Conservation (phyloP, 371 early-diverging fungal genomes). For the Rhizopus microsporus region DNA sequence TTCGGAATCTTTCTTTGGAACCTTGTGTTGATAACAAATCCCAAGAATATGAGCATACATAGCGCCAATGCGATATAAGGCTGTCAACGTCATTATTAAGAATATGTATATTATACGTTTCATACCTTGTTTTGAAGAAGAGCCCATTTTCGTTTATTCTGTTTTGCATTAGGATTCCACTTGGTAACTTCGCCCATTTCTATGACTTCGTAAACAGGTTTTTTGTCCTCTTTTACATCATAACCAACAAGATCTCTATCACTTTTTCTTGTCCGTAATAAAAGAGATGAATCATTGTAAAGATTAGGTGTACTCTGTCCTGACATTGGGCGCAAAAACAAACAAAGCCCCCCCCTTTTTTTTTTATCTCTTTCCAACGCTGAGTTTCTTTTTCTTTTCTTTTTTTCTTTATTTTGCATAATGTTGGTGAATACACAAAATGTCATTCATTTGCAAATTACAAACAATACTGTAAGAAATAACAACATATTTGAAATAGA, state of each 20-base stretch:
- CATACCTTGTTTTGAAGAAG: background rate
- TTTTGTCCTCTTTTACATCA: background rate
- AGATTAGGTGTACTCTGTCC: background rate
- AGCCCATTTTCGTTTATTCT: background rate
- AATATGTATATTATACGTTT: background rate
- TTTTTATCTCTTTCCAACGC: background rate
- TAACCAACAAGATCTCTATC: background rate
- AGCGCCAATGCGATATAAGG: background rate
- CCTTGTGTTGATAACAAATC: background rate
- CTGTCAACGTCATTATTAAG: background rate
- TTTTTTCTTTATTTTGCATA: background rate
- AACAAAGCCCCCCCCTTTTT: background rate
- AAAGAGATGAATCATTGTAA: background rate
- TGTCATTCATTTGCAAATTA: slow-evolving; percentile 12
- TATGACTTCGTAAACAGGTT: background rate
- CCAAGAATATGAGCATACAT: background rate
- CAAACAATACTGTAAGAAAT: slow-evolving; percentile 17
- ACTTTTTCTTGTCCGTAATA: background rate
- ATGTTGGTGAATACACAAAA: background rate
- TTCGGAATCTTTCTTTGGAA: background rate
- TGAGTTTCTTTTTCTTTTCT: slow-evolving; percentile 2
- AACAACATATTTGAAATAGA: background rate
- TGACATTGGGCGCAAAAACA: background rate
- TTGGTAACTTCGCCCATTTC: slow-evolving; percentile 6
- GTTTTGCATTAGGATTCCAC: background rate